Evolutionary conservation across 2,329 filamentous ascomycete genomes (phyloP).

Genomic region (Arthrocladium fulminans): DNA sequence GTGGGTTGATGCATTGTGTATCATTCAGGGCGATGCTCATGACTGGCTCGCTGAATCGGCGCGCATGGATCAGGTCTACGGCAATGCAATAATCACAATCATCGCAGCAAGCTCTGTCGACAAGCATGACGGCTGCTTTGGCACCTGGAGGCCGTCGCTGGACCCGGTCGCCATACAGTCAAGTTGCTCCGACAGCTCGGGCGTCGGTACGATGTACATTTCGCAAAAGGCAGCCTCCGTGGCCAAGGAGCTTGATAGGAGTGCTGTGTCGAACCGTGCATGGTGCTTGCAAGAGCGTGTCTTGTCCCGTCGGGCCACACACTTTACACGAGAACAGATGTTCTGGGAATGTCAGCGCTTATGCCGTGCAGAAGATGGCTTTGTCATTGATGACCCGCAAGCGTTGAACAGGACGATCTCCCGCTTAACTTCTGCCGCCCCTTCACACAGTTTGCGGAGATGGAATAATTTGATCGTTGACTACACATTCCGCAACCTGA

Average conservation of each 20-base stretch:
- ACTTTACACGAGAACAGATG: slow-evolving; percentile 11
- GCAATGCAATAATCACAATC: slow-evolving; percentile 12
- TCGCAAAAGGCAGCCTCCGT: too few relatives aligned
- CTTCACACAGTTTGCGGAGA: neutral
- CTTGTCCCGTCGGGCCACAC: slow-evolving; percentile 11
- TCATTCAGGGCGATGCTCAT: slow-evolving; percentile 20
- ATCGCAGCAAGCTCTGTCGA: slow-evolving; percentile 7
- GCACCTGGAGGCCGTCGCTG: neutral
- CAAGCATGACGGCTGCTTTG: neutral
- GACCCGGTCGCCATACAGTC: neutral
- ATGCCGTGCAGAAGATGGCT: neutral
- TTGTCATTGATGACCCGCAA: neutral
- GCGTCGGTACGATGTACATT: neutral
- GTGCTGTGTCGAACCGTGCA: slow-evolving; percentile 8
- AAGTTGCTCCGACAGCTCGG: neutral
- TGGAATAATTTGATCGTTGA: neutral
- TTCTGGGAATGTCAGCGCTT: slow-evolving; percentile 15
- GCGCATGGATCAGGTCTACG: slow-evolving; percentile 16
- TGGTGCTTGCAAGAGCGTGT: slow-evolving; percentile 16
- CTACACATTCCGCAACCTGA: slow-evolving; percentile 3
- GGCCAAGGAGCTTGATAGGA: neutral
- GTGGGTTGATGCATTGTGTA: slow-evolving; percentile 23
- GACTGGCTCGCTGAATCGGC: slow-evolving; percentile 13
- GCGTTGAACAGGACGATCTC: slow-evolving; percentile 7
- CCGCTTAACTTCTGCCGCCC: neutral